These are phyloP conservation scores for Bullera alba DNA, from an alignment of 768 basidiomycete species.

Conservation along the genomic window DNA sequence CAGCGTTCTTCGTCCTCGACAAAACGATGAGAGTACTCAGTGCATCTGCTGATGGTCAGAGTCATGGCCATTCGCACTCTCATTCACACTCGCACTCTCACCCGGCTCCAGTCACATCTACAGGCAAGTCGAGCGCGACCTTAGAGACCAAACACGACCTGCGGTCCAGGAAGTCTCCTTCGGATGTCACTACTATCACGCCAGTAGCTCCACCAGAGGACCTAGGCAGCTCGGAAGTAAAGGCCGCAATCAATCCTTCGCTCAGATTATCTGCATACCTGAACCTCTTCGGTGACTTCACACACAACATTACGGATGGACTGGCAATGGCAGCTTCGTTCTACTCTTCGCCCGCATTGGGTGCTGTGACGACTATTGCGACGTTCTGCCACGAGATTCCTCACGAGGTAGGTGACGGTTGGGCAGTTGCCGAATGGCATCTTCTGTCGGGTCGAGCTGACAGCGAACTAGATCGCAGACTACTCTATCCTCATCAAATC, in stretches of 20 bases:
- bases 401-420: slow-evolving; percentile 60
- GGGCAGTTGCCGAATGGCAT: not conserved
- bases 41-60: slow-evolving; percentile 52
- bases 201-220: slow-evolving; percentile 6
- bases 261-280: slow-evolving; percentile 82
- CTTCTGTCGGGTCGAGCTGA: not conserved
- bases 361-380: slow-evolving; percentile 88
- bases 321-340: slow-evolving; percentile 94
- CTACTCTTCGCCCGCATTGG: slow-evolving; percentile 88
- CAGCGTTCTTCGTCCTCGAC: slow-evolving; percentile 87
- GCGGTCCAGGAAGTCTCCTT: slow-evolving; percentile 45
- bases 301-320: slow-evolving; percentile 91
- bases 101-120: slow-evolving; percentile 26
- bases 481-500: slow-evolving; percentile 81
- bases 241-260: slow-evolving; percentile 23
- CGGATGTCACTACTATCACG: slow-evolving; percentile 16
- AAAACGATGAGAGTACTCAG: slow-evolving; percentile 78
- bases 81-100: slow-evolving; percentile 55
- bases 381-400: slow-evolving; percentile 94
- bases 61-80: slow-evolving; percentile 54
- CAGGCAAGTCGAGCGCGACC: slow-evolving; percentile 42
- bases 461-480: slow-evolving; percentile 63
- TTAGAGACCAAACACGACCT: slow-evolving; percentile 2
- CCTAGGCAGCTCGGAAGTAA: not conserved
- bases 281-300: slow-evolving; percentile 87